Evolutionary conservation across 768 basidiomycete genomes (phyloP), one percentile per base, ranked within the genome.

Genomic region (Mrakia blollopis): DNA sequence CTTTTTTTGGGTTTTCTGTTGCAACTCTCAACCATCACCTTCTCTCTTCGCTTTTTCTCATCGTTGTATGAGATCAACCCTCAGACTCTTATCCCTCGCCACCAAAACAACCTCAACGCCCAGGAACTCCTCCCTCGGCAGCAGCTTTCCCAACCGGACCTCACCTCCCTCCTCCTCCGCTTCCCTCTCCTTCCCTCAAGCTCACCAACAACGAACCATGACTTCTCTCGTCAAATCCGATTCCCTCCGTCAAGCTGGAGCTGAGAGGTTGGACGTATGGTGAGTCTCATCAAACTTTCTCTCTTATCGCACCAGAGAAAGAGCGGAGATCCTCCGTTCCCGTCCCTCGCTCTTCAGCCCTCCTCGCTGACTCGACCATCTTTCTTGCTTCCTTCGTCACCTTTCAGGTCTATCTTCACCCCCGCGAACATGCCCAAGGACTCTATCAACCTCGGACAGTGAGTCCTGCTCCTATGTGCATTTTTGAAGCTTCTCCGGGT

Each of bases 381-480:
- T 13, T 11, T 39, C 35, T 41, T 21, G 6, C 44, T 28, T 25
- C 16, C 39, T 25, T 57, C 63, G 52, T 39, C 21, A 9, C 44
- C 28, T 25, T 1, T 52, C 47, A 54, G 44, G 70, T 72, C 73
- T 21, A 35, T 28, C 30, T 74, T 62, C 82, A 97, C 94, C 82
- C 93, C 88, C 62, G 90, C 87, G 60, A 96, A 97, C 81, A 87
- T 98, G 79, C 96, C 96, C 0, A 79, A 88, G 14, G 93, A 98
- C 82, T 93, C 93, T 79, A 91, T 99, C 82, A 99, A 99, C 84
- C 90, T 99, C 62, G 96, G 96, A 6, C 96, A 89, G 79, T 82
- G 72, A 79, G 83, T 78, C 11, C 32, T 47, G 25, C 54, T 25
- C n/a, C 30, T n/a, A n/a, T n/a, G n/a, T n/a, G 25, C 32, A 14